Base-by-base conservation (phyloP, 2,329 filamentous ascomycete species). In the Elsinoe arachidis region DNA sequence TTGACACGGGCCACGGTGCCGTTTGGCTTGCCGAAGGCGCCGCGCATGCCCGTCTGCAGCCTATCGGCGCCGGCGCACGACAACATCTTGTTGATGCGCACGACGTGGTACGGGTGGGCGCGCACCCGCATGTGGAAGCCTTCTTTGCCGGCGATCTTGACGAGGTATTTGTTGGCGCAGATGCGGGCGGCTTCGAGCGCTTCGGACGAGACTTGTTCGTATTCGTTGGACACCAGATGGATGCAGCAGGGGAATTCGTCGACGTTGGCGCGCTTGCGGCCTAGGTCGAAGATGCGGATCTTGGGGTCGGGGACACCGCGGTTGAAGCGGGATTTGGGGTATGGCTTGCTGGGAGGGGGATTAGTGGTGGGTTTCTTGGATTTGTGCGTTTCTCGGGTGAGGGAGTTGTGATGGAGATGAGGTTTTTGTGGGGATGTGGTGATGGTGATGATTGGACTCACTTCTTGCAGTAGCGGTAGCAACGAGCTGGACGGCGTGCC, bases 51-150 rank as follows among this genome's bases (percentile, higher is more conserved):
- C 70, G 93, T 99, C 81, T 99, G 93, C 79, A 99, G 84, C 87
- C 93, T 90, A 97, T 99, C 93, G 86, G 93, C 93, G 85, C 93
- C 93, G 74, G 93, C 93, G 79, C 93, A 99, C 75, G 93, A 97
- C 90, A 99, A 92, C 93, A 99, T 99, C 88, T 99, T 99, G 90
- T 99, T 99, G 91, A 99, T 99, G 80, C 93, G 93, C 84, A 99
- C 88, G 80, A 99, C 93, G 84, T 99, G 93, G 90, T 89, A 99
- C 68, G 93, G 93, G 85, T 99, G 93, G 74, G 90, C 91, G 75
- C 93, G 82, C 71, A 85, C 80, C 66, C 83, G 82, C 63, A 86
- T 74, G 75, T 86, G 83, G 81, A 86, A 85, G 75, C 80, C 79
- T 81, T 86, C 83, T 77, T 86, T 86, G 75, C 83, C 83, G 70